Percentiles rank a stretch among this genome's conserved stretches.
Evolutionary conservation across 2,329 filamentous ascomycete species (phyloP).

Genomic region (Leptographium procerum): DNA sequence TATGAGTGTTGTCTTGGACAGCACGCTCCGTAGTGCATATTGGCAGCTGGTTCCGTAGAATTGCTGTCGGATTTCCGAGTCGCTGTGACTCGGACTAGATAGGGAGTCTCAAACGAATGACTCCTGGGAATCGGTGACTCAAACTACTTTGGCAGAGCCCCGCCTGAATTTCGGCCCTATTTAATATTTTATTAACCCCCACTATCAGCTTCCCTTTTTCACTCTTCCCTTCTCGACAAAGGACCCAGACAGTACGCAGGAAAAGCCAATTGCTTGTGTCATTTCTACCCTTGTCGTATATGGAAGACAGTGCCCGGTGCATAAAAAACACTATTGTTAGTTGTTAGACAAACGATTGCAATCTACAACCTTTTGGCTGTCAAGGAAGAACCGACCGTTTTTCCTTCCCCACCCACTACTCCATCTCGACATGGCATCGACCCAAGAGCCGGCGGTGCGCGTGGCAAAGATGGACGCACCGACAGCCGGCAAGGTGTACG

Average conservation of each 20-base stretch:
- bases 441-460: slow-evolving; percentile 39
- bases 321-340: background rate
- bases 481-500: slow-evolving; percentile 46
- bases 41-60: background rate
- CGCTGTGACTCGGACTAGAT: slow-evolving; percentile 1
- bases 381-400: background rate
- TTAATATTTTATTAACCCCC: background rate
- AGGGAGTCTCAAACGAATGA: slow-evolving; percentile 8
- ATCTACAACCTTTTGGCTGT: background rate
- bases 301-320: background rate
- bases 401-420: background rate
- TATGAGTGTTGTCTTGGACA: too few relatives aligned
- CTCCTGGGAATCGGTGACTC: slow-evolving; percentile 12
- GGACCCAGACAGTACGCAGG: background rate
- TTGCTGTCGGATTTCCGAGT: background rate
- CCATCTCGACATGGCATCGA: slow-evolving; percentile 5
- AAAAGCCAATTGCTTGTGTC: background rate
- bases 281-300: background rate
- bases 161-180: slow-evolving; percentile 6
- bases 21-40: background rate
- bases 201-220: slow-evolving; percentile 1
- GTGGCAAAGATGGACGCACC: slow-evolving; percentile 21
- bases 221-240: background rate
- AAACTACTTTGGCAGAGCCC: slow-evolving; percentile 7
- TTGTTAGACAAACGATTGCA: background rate